phyloP scores from a whole-genome alignment of 2,329 filamentous ascomycete genomes.

The Venturia effusa region DNA sequence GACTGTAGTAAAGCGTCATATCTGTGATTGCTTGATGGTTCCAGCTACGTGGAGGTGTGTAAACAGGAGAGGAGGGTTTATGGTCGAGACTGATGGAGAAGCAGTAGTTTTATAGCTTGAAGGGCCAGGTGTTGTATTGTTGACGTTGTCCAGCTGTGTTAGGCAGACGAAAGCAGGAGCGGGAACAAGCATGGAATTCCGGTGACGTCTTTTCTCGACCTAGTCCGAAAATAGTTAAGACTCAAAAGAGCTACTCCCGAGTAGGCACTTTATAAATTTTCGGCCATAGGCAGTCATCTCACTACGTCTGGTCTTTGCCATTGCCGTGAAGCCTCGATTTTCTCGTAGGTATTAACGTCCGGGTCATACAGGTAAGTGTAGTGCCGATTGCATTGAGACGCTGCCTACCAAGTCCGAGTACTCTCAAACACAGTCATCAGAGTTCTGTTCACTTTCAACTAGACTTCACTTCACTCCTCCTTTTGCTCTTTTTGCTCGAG shows the following conservation, averaged over 20 bases:
- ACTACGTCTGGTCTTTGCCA: neutral
- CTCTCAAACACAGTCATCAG: neutral
- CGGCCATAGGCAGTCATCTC: neutral
- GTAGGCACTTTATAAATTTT: neutral
- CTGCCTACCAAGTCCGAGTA: neutral
- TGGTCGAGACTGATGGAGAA: neutral
- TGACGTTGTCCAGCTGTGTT: neutral
- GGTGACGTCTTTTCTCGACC: neutral
- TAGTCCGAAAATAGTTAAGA: neutral
- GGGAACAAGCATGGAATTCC: neutral
- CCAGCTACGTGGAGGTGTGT: neutral
- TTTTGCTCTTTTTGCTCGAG: neutral
- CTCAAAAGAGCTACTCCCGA: neutral
- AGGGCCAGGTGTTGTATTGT: neutral
- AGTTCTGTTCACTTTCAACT: neutral
- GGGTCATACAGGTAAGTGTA: neutral
- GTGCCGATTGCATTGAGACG: neutral
- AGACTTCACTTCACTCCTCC: neutral
- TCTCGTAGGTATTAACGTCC: neutral
- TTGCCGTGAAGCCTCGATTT: neutral
- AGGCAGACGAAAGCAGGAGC: neutral
- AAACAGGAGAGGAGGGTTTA: neutral
- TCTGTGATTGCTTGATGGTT: slow-evolving; percentile 23
- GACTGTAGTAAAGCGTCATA: slow-evolving; percentile 61
- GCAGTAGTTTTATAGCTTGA: neutral